phyloP scores from a whole-genome alignment of 495 filamentous ascomycete genomes.

The Sphaerosporella brunnea region DNA sequence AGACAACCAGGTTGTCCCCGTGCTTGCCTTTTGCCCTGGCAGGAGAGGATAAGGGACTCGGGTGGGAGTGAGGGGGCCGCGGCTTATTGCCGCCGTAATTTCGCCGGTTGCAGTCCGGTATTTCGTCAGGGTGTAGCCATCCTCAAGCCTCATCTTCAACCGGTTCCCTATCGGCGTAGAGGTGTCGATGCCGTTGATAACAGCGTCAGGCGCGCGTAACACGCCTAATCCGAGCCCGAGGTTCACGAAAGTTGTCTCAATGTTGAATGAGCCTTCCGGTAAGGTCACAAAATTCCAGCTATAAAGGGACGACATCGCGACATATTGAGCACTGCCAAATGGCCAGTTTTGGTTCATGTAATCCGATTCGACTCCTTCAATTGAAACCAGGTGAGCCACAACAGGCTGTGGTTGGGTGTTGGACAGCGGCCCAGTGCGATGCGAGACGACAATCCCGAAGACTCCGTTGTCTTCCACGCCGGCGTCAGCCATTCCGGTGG shows the following conservation, averaged over 20 bases:
- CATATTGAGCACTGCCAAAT: slow-evolving; percentile 29
- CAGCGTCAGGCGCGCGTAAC: background rate
- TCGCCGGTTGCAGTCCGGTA: slow-evolving; percentile 31
- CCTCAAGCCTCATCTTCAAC: slow-evolving; percentile 8
- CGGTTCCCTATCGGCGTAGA: no score
- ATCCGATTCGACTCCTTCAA: slow-evolving; percentile 25
- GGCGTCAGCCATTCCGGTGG: slow-evolving; percentile 24
- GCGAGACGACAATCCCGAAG: slow-evolving; percentile 28
- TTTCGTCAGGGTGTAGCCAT: slow-evolving; percentile 30
- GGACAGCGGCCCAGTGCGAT: slow-evolving; percentile 26
- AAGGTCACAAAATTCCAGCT: slow-evolving; percentile 32
- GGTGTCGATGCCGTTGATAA: no score
- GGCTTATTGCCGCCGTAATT: slow-evolving; percentile 26
- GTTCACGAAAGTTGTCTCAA: background rate
- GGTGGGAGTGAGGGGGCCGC: slow-evolving; percentile 31
- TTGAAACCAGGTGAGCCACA: slow-evolving; percentile 29
- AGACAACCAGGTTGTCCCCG: background rate
- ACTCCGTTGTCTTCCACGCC: slow-evolving; percentile 20
- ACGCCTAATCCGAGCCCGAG: background rate
- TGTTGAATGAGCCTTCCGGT: slow-evolving; percentile 27
- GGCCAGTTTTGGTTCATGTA: background rate
- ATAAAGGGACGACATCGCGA: no score
- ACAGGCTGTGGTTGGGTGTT: slow-evolving; percentile 10
- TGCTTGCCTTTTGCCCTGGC: no score
- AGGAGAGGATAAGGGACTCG: background rate